Conservation (phyloP, 768 basidiomycete species). For the Boletus sensibilis region DNA sequence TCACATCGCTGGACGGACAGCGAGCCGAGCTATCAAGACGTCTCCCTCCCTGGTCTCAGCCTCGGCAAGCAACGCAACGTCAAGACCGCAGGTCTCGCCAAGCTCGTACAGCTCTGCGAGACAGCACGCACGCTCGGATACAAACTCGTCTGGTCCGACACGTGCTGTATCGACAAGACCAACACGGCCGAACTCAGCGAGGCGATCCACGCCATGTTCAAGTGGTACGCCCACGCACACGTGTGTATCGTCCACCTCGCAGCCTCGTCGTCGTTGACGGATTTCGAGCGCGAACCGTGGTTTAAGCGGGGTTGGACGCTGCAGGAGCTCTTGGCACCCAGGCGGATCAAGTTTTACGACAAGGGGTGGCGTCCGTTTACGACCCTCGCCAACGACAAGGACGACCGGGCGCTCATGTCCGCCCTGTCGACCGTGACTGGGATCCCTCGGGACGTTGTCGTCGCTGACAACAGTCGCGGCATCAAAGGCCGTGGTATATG, state of each 20-base stretch:
- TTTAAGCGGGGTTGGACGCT: constrained; percentile 27
- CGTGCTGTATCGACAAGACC: constrained; percentile 32
- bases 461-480: constrained; percentile 20
- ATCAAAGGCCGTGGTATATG: constrained; percentile 14
- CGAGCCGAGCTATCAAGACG: constrained; percentile 25
- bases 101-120: constrained; percentile 23
- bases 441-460: constrained; percentile 18
- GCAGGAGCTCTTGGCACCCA: constrained; percentile 30
- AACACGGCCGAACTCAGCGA: constrained; percentile 30
- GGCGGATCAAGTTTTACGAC: constrained; percentile 26
- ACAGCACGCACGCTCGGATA: constrained; percentile 21
- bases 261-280: constrained; percentile 9
- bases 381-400: constrained; percentile 15
- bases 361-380: constrained; percentile 23
- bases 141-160: constrained; percentile 30
- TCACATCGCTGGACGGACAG: constrained; percentile 25
- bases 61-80: not conserved
- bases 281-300: constrained; percentile 26
- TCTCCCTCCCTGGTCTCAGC: not conserved
- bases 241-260: constrained; percentile 30
- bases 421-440: constrained; percentile 15
- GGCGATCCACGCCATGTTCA: constrained; percentile 33
- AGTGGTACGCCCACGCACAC: constrained; percentile 31
- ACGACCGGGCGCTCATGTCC: constrained; percentile 4
- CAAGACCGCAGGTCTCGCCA: constrained; percentile 8